Conservation (phyloP, 441 rosid species). For the Mallotus repandus region DNA sequence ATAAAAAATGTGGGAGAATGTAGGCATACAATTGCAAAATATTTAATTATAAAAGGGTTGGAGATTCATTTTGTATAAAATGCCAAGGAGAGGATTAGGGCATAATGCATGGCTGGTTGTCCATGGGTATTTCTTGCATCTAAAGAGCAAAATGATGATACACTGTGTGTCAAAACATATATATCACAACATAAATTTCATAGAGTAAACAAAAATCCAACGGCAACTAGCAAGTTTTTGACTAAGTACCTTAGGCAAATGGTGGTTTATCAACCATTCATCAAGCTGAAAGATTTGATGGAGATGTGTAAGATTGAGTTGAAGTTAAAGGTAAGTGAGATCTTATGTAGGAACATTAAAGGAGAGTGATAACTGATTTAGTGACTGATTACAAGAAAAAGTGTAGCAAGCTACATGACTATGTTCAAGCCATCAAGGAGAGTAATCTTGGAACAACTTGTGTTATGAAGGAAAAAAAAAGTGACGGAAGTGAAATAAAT, state of each 20-base stretch:
- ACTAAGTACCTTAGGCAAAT: no score
- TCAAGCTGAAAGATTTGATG: no score
- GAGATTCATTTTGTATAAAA: not conserved
- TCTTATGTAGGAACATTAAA: not conserved
- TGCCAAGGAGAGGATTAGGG: not conserved
- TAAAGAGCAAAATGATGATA: not conserved
- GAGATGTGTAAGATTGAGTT: no score
- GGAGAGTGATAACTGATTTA: not conserved
- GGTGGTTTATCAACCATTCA: no score
- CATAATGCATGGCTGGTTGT: not conserved
- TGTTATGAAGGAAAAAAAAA: not conserved
- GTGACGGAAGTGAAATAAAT: not conserved
- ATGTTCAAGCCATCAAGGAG: not conserved
- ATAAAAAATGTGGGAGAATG: not conserved
- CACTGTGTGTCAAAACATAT: not conserved
- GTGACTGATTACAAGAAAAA: no score
- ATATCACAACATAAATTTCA: no score
- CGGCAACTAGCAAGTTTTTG: no score
- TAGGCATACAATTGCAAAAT: not conserved
- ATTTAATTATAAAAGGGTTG: not conserved
- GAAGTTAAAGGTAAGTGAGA: no score
- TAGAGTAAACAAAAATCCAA: no score
- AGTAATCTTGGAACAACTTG: not conserved
- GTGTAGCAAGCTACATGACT: not conserved
- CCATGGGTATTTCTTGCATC: not conserved